Evolutionary conservation across 345 rosid species (phyloP).

Genomic region (Populus simonii): DNA sequence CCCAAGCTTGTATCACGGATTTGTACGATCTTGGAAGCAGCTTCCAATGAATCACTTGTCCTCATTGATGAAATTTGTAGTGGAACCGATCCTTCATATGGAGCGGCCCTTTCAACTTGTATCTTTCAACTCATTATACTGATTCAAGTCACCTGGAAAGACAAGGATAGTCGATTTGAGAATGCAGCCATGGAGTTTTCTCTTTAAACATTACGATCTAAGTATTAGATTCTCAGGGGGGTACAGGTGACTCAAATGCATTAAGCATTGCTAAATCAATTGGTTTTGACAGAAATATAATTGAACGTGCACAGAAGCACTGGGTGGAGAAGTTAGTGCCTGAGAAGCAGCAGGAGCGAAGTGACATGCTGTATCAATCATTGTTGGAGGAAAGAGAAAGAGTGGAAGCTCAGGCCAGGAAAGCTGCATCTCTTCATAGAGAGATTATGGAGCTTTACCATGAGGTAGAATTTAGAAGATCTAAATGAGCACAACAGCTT

Average conservation of each 20-base stretch:
- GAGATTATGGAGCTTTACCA: conserved; percentile 56
- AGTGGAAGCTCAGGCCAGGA: conserved; percentile 57
- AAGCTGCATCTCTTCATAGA: conserved; percentile 54
- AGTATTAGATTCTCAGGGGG: conserved; percentile 79
- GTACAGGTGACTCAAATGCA: conserved; percentile 82
- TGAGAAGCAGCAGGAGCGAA: conserved; percentile 62
- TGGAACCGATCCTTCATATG: conserved; percentile 97
- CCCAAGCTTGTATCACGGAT: conserved; percentile 72
- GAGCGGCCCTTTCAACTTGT: conserved; percentile 81
- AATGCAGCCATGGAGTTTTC: conserved; percentile 96
- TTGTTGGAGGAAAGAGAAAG: conserved; percentile 68
- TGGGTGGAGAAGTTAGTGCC: conserved; percentile 76
- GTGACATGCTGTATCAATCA: conserved; percentile 64
- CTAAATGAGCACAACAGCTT: background rate
- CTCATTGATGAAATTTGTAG: conserved; percentile 90
- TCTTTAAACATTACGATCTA: conserved; percentile 77
- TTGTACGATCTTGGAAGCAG: conserved; percentile 61
- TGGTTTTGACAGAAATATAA: conserved; percentile 61
- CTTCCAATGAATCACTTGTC: conserved; percentile 75
- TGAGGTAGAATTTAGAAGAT: conserved; percentile 50
- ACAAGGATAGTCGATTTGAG: conserved; percentile 59
- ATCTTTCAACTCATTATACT: conserved; percentile 81
- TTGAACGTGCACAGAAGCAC: conserved; percentile 51
- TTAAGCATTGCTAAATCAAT: conserved; percentile 71
- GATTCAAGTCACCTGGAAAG: conserved; percentile 80